Conservation (phyloP, 2,329 filamentous ascomycete species). For the Massarina eburnea region DNA sequence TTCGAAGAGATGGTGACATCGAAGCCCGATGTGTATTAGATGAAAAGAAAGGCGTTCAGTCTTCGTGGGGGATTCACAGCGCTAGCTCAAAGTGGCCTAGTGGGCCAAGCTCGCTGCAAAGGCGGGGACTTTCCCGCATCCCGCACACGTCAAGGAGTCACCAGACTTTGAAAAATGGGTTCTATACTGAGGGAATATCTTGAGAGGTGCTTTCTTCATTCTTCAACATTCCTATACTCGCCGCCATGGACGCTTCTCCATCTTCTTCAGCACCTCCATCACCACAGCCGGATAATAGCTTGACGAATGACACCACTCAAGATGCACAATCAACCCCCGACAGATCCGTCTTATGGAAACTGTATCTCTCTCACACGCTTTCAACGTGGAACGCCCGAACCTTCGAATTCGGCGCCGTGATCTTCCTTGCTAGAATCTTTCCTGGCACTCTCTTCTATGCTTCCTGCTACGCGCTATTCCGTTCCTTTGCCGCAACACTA, state of each 20-base stretch:
- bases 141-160: neutral
- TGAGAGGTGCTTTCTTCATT: neutral
- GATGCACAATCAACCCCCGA: neutral
- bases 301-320: neutral
- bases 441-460: slow-evolving; percentile 63
- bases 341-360: slow-evolving; percentile 26
- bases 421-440: slow-evolving; percentile 51
- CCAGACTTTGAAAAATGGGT: neutral
- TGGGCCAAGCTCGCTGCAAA: neutral
- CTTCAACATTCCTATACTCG: neutral
- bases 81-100: slow-evolving; percentile 2
- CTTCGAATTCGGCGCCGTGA: slow-evolving; percentile 54
- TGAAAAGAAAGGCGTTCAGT: too few relatives aligned
- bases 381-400: slow-evolving; percentile 53
- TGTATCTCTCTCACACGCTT: slow-evolving; percentile 52
- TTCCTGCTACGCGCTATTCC: slow-evolving; percentile 68
- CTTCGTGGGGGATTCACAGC: too few relatives aligned
- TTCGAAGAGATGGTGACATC: too few relatives aligned
- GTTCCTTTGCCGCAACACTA: slow-evolving; percentile 59
- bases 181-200: neutral
- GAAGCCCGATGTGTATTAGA: too few relatives aligned
- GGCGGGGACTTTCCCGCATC: slow-evolving; percentile 2
- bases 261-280: neutral
- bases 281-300: neutral
- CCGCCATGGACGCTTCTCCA: neutral